These are phyloP conservation scores for Zymoseptoria ardabiliae DNA, from an alignment of 2,329 filamentous ascomycete species.

Conservation along the genomic window DNA sequence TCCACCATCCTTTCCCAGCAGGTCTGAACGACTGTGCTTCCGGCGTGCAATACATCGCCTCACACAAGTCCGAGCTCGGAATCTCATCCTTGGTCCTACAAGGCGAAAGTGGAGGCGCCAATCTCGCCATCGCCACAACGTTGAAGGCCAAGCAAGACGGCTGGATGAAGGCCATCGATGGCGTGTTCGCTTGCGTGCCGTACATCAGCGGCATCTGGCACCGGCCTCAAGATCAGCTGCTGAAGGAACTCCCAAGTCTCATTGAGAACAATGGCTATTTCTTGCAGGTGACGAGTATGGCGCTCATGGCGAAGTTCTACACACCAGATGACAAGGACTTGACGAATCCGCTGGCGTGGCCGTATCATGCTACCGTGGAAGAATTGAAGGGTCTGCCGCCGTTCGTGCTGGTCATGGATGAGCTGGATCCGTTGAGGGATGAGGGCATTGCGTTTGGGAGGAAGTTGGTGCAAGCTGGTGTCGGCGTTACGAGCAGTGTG, in stretches of 20 bases:
- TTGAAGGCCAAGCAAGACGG: constrained; percentile 25
- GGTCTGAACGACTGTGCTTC: constrained; percentile 24
- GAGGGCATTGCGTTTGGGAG: constrained; percentile 24
- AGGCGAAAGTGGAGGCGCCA: constrained; percentile 28
- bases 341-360: constrained; percentile 26
- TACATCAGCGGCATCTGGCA: constrained; percentile 16
- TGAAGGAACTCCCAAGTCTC: constrained; percentile 15
- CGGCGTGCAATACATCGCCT: constrained; percentile 19
- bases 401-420: constrained; percentile 22
- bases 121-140: constrained; percentile 22
- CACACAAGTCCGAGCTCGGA: constrained; percentile 17
- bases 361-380: constrained; percentile 22
- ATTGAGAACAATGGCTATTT: constrained; percentile 26
- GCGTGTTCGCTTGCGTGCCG: constrained; percentile 21
- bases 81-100: constrained; percentile 24
- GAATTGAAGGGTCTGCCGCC: constrained; percentile 26
- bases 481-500: constrained; percentile 18
- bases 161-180: constrained; percentile 20
- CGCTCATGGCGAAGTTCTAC: constrained; percentile 13
- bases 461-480: constrained; percentile 23
- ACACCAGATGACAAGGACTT: constrained; percentile 3
- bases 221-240: constrained; percentile 9
- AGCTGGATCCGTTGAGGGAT: constrained; percentile 26
- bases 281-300: constrained; percentile 9
- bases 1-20: constrained; percentile 19